Percentiles rank a stretch among this genome's conserved stretches.
Conservation (phyloP, 176 grass and related monocot species). For the Aegilops bicornis region DNA sequence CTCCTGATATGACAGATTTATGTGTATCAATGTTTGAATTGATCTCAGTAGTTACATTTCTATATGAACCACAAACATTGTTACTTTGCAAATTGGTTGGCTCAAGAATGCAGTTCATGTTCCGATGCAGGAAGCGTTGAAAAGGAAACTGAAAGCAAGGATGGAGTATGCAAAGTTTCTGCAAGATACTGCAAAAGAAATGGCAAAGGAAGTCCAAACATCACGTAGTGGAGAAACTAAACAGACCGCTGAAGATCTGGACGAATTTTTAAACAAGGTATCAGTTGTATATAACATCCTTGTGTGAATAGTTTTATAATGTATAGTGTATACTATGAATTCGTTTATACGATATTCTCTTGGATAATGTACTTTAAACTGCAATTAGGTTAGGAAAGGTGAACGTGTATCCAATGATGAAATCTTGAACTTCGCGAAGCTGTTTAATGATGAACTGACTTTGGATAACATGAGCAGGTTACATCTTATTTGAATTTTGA, state of each 20-base stretch:
- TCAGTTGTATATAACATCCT: slow-evolving; percentile 6
- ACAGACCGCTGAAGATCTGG: slow-evolving; percentile 94
- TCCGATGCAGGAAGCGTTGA: slow-evolving; percentile 71
- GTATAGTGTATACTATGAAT: background rate
- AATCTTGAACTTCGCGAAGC: slow-evolving; percentile 94
- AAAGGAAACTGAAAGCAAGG: slow-evolving; percentile 92
- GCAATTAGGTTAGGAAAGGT: slow-evolving; percentile 81
- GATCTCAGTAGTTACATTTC: background rate
- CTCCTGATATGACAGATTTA: background rate
- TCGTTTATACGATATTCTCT: slow-evolving; percentile 22
- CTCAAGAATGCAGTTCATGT: slow-evolving; percentile 19
- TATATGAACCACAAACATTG: background rate
- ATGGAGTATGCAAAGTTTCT: slow-evolving; percentile 98
- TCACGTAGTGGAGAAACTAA: slow-evolving; percentile 85
- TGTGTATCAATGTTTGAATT: slow-evolving; percentile 30
- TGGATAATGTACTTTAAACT: slow-evolving; percentile 45
- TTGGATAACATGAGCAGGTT: slow-evolving; percentile 99
- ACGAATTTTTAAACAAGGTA: slow-evolving; percentile 96
- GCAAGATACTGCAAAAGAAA: slow-evolving; percentile 97
- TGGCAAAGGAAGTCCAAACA: slow-evolving; percentile 92
- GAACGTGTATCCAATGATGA: slow-evolving; percentile 84
- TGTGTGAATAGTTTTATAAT: background rate
- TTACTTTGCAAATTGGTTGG: slow-evolving; percentile 1
- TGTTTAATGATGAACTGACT: slow-evolving; percentile 99
- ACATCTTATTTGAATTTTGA: slow-evolving; percentile 10